Evolutionary conservation across 2,329 filamentous ascomycete genomes (phyloP).

Genomic region (Colletotrichum cuscutae): DNA sequence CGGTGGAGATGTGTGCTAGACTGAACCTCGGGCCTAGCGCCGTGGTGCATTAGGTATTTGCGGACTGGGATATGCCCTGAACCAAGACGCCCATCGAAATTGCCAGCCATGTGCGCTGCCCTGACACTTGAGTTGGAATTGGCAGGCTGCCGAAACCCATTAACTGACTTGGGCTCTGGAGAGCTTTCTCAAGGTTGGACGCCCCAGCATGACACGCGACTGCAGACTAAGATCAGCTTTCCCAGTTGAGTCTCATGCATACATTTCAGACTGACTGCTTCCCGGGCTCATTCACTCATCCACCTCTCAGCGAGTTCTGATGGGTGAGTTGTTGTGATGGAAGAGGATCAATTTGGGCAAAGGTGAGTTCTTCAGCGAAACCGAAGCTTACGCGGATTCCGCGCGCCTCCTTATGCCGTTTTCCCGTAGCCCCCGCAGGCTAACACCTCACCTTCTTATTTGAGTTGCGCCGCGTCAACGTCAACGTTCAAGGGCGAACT

Average conservation of each 20-base stretch:
- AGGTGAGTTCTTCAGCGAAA: too few species aligned
- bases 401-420: not conserved
- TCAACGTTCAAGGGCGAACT: not conserved
- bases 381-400: not conserved
- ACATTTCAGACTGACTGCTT: too few species aligned
- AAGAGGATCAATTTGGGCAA: too few species aligned
- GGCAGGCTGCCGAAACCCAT: too few species aligned
- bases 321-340: too few species aligned
- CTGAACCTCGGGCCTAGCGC: not conserved
- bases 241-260: not conserved
- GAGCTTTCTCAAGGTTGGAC: not conserved
- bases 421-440: not conserved
- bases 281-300: too few species aligned
- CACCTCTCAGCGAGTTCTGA: too few species aligned
- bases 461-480: slow-evolving; percentile 4
- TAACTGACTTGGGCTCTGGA: not conserved
- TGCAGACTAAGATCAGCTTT: not conserved
- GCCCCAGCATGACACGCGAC: not conserved
- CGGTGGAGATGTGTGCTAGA: not conserved
- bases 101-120: not conserved
- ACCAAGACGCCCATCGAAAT: not conserved
- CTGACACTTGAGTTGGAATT: not conserved
- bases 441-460: slow-evolving; percentile 3
- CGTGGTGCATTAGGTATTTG: not conserved
- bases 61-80: not conserved